These are phyloP conservation scores for Spencermartinsiella europaea DNA, from an alignment of 805 yeast species.

Conservation along the genomic window DNA sequence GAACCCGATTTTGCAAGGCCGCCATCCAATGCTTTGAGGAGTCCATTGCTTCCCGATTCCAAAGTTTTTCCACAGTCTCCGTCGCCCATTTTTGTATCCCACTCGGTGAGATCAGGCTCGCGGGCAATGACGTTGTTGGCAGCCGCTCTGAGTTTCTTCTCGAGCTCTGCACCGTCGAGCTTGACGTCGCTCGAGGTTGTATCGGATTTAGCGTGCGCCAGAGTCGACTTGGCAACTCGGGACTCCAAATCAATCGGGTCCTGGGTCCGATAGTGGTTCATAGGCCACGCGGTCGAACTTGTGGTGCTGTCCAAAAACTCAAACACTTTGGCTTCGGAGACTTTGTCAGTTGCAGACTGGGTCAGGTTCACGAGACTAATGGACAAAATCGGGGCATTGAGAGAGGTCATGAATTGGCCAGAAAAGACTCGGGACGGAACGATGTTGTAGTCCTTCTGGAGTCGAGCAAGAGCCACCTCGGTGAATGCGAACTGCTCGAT, in stretches of 20 bases:
- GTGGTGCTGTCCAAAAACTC: constrained; percentile 65
- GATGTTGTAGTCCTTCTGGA: constrained; percentile 45
- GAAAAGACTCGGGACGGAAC: constrained; percentile 62
- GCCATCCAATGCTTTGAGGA: constrained; percentile 47
- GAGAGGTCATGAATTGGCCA: constrained; percentile 80
- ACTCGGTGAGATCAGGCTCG: constrained; percentile 77
- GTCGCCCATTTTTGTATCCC: constrained; percentile 87
- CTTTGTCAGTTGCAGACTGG: constrained; percentile 36
- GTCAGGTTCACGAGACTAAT: constrained; percentile 70
- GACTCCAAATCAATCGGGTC: constrained; percentile 14
- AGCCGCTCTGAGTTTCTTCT: constrained; percentile 24
- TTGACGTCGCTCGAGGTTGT: constrained; percentile 15
- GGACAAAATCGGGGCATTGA: constrained; percentile 86
- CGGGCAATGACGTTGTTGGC: constrained; percentile 41
- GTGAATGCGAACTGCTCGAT: constrained; percentile 71
- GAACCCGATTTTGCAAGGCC: constrained; percentile 27
- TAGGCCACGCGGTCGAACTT: constrained; percentile 74
- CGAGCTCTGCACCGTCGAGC: constrained; percentile 27
- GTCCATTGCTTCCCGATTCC: constrained; percentile 70
- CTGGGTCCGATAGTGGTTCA: constrained; percentile 35
- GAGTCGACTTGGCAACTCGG: constrained; percentile 11
- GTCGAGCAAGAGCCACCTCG: constrained; percentile 46
- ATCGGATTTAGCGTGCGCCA: constrained; percentile 1
- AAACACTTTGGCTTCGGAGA: constrained; percentile 36
- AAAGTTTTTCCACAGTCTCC: constrained; percentile 95